Conservation (phyloP, 1,284 basidiomycete genomes). For the Cystobasidium pallidum region DNA sequence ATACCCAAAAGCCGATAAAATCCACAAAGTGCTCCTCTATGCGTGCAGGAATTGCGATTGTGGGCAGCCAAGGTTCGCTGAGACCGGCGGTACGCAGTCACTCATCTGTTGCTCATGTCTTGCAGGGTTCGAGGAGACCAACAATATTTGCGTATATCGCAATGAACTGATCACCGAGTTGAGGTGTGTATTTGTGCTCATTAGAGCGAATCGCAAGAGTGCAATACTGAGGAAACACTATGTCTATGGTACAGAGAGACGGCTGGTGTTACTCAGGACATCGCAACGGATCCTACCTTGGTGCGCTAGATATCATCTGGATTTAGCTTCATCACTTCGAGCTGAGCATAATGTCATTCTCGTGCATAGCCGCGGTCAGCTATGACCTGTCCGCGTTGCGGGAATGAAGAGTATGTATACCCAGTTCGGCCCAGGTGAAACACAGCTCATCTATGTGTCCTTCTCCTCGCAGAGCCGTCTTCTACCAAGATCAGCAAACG, state of each 20-base stretch:
- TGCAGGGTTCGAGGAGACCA: constrained; percentile 66
- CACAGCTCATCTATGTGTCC: not conserved
- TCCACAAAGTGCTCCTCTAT: constrained; percentile 83
- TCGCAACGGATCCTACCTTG: constrained; percentile 87
- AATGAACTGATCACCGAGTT: constrained; percentile 92
- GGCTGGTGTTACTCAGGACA: constrained; percentile 83
- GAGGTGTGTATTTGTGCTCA: constrained; percentile 69
- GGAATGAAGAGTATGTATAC: constrained; percentile 39
- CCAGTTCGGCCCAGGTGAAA: not conserved
- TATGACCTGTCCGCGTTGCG: constrained; percentile 40
- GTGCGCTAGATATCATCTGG: constrained; percentile 58
- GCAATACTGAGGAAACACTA: not conserved
- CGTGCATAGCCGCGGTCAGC: constrained; percentile 22
- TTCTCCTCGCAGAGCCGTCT: constrained; percentile 67
- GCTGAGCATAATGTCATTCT: not conserved
- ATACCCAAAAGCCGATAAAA: constrained; percentile 82
- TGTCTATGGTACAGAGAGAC: constrained; percentile 71
- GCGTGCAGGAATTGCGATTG: constrained; percentile 89
- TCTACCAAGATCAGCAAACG: constrained; percentile 86
- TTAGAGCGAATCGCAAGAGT: not conserved
- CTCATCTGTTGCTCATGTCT: not conserved
- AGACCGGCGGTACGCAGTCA: not conserved
- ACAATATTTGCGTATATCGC: constrained; percentile 84
- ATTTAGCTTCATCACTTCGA: not conserved
- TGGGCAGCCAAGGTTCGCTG: constrained; percentile 56